A percentile compares a stretch with the other conserved stretches of the same genome.
phyloP scores from a whole-genome alignment of 805 yeast species.

The Yamadazyma ubonensis region DNA sequence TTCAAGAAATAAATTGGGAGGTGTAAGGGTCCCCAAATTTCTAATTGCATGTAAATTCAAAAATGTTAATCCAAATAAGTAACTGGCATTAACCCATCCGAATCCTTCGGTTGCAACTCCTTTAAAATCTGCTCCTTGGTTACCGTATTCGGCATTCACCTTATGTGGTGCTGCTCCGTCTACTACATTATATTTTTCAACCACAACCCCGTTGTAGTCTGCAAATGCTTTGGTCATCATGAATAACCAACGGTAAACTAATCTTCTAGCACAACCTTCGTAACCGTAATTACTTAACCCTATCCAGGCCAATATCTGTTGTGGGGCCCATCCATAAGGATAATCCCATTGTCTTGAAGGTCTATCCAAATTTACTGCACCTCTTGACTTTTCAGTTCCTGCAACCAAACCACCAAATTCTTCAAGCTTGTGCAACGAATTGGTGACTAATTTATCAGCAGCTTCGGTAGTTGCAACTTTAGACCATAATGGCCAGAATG shows the following conservation, averaged over 20 bases:
- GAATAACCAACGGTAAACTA: slow-evolving; percentile 85
- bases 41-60: slow-evolving; percentile 66
- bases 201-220: slow-evolving; percentile 91
- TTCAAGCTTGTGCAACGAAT: slow-evolving; percentile 69
- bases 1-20: slow-evolving; percentile 62
- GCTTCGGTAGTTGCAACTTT: slow-evolving; percentile 63
- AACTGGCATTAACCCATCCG: slow-evolving; percentile 97
- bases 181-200: slow-evolving; percentile 91
- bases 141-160: slow-evolving; percentile 95
- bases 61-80: slow-evolving; percentile 65
- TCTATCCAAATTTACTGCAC: slow-evolving; percentile 62
- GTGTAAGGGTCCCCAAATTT: slow-evolving; percentile 75
- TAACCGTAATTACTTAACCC: slow-evolving; percentile 77
- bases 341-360: slow-evolving; percentile 98
- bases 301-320: slow-evolving; percentile 91
- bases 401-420: slow-evolving; percentile 86
- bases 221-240: slow-evolving; percentile 88
- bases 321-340: slow-evolving; percentile 99
- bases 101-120: slow-evolving; percentile 96
- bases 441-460: slow-evolving; percentile 59
- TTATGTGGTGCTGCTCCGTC: slow-evolving; percentile 80
- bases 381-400: slow-evolving; percentile 74
- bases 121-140: slow-evolving; percentile 89
- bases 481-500: slow-evolving; percentile 92
- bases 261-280: slow-evolving; percentile 58